Evolutionary conservation across 176 grass and related monocot genomes (phyloP), one percentile per base, ranked within the genome.

Genomic region (Zoysia pacifica): DNA sequence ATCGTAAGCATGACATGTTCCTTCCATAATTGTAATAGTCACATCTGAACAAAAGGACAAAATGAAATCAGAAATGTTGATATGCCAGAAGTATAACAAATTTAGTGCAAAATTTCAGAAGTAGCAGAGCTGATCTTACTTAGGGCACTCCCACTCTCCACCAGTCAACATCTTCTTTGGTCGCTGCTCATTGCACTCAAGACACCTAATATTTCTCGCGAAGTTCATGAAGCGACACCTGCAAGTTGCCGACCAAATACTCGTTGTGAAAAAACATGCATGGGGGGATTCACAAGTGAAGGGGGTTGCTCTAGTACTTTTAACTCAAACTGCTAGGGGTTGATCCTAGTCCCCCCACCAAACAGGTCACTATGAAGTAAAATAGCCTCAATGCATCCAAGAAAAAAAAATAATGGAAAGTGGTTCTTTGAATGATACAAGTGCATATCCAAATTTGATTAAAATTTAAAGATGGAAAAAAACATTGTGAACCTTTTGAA

Each of bases 221-320:
- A 95, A 95, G 70, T 95, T 99, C 96, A 95, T 95, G 84, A 95
- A 99, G 48, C 81, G 89, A 88, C 96, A 99, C 87, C 92, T 99
- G 86, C 79, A 89, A 70, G 53, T 85, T 70, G 46, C 54, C 78
- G 1, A 78, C 53, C 11, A 49, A 51, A 51, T 73, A 78, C 65
- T 67, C 45, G 70, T 48, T 80, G n/a, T 4, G 28, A 68, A 48
- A 28, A 50, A 62, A 42, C 2, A 49, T 1, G 13, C 28, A 82
- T 13, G 11, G 37, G n/a, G 48, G 20, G 14, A 1, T 28, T 28
- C 6, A 18, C 13, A 43, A 44, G 3, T 18, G 41, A 67, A 41
- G 6, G 40, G 64, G 13, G 40, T 67, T 67, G 65, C 14, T n/a
- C 41, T 45, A 67, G 40, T 6, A 67, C 59, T 67, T 67, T n/a